These are phyloP conservation scores for Dioszegia aurantiaca DNA, from an alignment of 768 basidiomycete species.

Conservation along the genomic window DNA sequence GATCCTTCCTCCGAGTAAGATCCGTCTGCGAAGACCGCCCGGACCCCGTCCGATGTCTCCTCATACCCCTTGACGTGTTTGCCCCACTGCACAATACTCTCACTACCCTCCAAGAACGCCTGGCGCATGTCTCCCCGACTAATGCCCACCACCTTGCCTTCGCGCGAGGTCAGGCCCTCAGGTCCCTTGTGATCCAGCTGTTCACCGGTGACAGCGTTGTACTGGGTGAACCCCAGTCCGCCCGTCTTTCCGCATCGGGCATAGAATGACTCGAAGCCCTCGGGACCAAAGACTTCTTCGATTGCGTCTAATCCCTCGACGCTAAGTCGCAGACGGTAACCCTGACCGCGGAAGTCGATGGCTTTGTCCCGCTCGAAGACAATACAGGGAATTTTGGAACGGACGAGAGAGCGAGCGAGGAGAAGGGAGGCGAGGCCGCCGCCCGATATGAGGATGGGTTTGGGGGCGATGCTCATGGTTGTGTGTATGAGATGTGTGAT, in stretches of 20 bases:
- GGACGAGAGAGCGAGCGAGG: conserved; percentile 23
- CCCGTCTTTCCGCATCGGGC: conserved; percentile 25
- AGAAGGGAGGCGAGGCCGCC: conserved; percentile 30
- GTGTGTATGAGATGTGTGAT: neutral
- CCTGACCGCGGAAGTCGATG: conserved; percentile 23
- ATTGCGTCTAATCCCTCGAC: conserved; percentile 28
- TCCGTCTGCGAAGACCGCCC: conserved; percentile 23
- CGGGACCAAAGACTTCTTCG: conserved; percentile 20
- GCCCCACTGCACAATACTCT: conserved; percentile 13
- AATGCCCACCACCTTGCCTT: conserved; percentile 21
- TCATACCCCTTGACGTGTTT: conserved; percentile 23
- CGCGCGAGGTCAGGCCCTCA: conserved; percentile 11
- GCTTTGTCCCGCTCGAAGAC: conserved; percentile 27
- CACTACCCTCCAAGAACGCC: conserved; percentile 19
- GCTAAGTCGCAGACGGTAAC: conserved; percentile 28
- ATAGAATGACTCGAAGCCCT: conserved; percentile 19
- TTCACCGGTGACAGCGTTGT: conserved; percentile 22
- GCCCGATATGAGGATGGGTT: conserved; percentile 31
- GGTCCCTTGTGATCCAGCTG: conserved; percentile 7
- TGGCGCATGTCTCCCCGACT: conserved; percentile 23
- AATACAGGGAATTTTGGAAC: conserved; percentile 25
- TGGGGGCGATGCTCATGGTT: conserved; percentile 1
- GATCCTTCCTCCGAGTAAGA: conserved; percentile 19
- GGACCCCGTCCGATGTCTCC: conserved; percentile 13
- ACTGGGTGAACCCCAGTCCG: conserved; percentile 17